Percentiles rank a stretch among this genome's conserved stretches.
These are phyloP conservation scores for Candida schatavii DNA, from an alignment of 805 yeast genomes.

Conservation along the genomic window DNA sequence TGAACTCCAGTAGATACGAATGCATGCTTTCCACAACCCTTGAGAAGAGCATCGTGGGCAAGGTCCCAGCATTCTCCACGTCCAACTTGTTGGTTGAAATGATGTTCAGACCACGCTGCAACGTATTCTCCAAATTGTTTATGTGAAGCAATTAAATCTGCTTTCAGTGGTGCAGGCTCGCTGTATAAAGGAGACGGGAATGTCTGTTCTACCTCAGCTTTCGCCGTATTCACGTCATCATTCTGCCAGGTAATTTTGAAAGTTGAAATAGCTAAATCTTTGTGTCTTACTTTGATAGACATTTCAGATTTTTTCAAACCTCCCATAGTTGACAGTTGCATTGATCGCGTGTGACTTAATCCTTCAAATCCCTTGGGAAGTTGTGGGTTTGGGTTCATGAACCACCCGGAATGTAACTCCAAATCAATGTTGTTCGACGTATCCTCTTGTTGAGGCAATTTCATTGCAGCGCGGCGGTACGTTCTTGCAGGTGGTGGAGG, in stretches of 20 bases:
- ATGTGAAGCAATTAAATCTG: slow-evolving; percentile 31
- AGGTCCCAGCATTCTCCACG: slow-evolving; percentile 63
- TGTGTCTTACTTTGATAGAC: neutral
- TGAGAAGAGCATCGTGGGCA: slow-evolving; percentile 50
- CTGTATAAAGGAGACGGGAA: slow-evolving; percentile 42
- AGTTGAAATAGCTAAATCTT: slow-evolving; percentile 39
- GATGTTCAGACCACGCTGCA: slow-evolving; percentile 53
- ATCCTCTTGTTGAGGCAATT: slow-evolving; percentile 14
- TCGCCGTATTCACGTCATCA: slow-evolving; percentile 15
- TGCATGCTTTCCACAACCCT: slow-evolving; percentile 58
- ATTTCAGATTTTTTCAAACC: slow-evolving; percentile 1
- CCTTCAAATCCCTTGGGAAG: slow-evolving; percentile 41
- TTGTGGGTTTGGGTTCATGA: slow-evolving; percentile 22
- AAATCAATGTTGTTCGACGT: slow-evolving; percentile 39
- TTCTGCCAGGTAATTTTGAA: slow-evolving; percentile 42
- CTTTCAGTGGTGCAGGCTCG: slow-evolving; percentile 24
- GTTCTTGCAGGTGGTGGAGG: slow-evolving; percentile 32
- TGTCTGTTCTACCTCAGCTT: slow-evolving; percentile 28
- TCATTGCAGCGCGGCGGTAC: slow-evolving; percentile 18
- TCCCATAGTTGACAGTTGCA: slow-evolving; percentile 12
- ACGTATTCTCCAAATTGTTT: slow-evolving; percentile 48
- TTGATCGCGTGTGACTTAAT: slow-evolving; percentile 27
- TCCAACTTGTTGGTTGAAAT: slow-evolving; percentile 47
- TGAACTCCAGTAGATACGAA: slow-evolving; percentile 46
- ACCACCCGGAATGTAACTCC: slow-evolving; percentile 48